Conservation (phyloP, 176 grass and related monocot species). For the Elymus sibiricus region DNA sequence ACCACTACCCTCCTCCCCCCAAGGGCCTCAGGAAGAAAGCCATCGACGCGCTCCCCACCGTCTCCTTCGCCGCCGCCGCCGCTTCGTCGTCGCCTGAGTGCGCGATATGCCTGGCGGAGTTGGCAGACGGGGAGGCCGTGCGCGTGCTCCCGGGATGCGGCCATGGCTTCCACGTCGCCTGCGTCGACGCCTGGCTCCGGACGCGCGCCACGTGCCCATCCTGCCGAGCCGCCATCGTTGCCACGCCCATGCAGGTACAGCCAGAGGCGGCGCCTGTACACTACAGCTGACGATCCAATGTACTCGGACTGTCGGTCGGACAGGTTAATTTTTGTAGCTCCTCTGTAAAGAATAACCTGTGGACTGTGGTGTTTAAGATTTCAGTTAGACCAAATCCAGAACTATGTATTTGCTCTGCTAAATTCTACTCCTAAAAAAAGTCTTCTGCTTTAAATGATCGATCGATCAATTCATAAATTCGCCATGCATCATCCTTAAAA, state of each 20-base stretch:
- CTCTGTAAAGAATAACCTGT: too few relatives aligned
- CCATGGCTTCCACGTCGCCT: slow-evolving; percentile 52
- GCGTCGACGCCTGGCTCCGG: slow-evolving; percentile 66
- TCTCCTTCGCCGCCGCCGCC: neutral
- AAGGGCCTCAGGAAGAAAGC: slow-evolving; percentile 52
- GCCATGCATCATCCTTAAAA: too few relatives aligned
- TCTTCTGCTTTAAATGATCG: too few relatives aligned
- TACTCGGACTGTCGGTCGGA: too few relatives aligned
- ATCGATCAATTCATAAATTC: too few relatives aligned
- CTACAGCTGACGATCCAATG: too few relatives aligned
- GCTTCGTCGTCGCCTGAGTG: neutral
- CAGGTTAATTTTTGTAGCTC: too few relatives aligned
- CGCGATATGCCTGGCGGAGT: neutral
- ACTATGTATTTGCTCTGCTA: too few relatives aligned
- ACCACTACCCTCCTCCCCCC: neutral
- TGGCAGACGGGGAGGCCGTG: neutral
- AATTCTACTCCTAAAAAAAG: too few relatives aligned
- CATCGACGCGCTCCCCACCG: slow-evolving; percentile 50
- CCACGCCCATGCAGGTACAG: neutral
- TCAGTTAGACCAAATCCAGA: too few relatives aligned
- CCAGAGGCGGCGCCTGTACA: too few relatives aligned
- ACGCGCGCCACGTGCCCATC: neutral
- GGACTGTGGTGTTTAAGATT: too few relatives aligned
- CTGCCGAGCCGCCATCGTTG: neutral
- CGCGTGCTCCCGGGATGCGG: slow-evolving; percentile 55